Conservation (phyloP, 1,284 basidiomycete genomes). For the Inonotus obliquus region DNA sequence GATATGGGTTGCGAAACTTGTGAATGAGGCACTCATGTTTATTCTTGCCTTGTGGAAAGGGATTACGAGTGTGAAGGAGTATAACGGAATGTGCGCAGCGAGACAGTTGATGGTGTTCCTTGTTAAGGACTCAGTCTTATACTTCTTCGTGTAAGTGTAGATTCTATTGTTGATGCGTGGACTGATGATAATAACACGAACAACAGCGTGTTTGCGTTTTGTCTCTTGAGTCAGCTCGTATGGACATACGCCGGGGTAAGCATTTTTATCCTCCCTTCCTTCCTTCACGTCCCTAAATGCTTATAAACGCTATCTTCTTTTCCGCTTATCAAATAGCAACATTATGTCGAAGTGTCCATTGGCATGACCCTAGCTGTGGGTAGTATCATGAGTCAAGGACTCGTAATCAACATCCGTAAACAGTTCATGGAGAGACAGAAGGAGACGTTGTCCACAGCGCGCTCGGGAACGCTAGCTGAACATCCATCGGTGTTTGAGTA, state of each 20-base stretch:
- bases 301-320: too few species aligned
- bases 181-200: not conserved
- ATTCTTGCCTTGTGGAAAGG: conserved; percentile 9
- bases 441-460: not conserved
- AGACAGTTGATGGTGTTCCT: conserved; percentile 4
- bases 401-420: conserved; percentile 4
- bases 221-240: conserved; percentile 2
- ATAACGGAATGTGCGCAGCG: not conserved
- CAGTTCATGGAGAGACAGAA: not conserved
- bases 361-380: conserved; percentile 3
- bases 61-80: not conserved
- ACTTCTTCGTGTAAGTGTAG: conserved; percentile 12
- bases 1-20: conserved; percentile 10
- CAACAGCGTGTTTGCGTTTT: conserved; percentile 8
- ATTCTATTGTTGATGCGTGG: not conserved
- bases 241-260: conserved; percentile 5
- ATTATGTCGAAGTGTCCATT: conserved; percentile 8
- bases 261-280: not conserved
- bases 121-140: conserved; percentile 10
- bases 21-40: conserved; percentile 7
- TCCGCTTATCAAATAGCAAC: not conserved
- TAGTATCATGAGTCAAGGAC: conserved; percentile 15
- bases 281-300: too few species aligned
- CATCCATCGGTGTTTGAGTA: not conserved
- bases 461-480: not conserved